These are phyloP conservation scores for Pestalotiopsis sp. DNA, from an alignment of 2,329 filamentous ascomycete species.

Conservation along the genomic window DNA sequence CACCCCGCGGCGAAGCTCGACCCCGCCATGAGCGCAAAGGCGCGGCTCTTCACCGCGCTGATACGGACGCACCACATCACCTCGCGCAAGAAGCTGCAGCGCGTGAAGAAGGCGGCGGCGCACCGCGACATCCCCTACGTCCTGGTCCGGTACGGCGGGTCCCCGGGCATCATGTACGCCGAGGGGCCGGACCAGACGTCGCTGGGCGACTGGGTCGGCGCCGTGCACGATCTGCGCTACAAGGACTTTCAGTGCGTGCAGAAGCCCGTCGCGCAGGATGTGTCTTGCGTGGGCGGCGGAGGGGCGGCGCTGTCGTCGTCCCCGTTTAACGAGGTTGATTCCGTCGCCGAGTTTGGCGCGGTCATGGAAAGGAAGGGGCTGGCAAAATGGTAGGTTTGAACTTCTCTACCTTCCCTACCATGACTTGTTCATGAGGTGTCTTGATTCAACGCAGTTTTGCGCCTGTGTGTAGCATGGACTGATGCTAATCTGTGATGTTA, in stretches of 20 bases:
- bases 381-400: constrained; percentile 53
- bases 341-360: constrained; percentile 65
- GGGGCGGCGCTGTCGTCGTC: background rate
- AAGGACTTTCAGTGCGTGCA: constrained; percentile 71
- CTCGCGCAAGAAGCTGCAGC: constrained; percentile 70
- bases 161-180: constrained; percentile 79
- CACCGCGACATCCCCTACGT: constrained; percentile 62
- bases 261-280: constrained; percentile 43
- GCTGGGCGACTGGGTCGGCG: constrained; percentile 65
- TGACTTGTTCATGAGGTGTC: background rate
- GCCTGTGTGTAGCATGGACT: too few species aligned
- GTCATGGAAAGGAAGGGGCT: constrained; percentile 64
- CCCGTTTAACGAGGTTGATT: constrained; percentile 58
- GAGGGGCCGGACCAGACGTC: constrained; percentile 57
- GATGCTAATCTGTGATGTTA: background rate
- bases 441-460: too few species aligned
- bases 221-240: constrained; percentile 67
- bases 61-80: constrained; percentile 83
- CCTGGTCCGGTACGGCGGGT: constrained; percentile 67
- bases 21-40: constrained; percentile 17
- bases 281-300: constrained; percentile 12
- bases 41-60: constrained; percentile 50
- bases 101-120: constrained; percentile 65
- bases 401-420: background rate
- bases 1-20: too few species aligned